Conservation (phyloP, 148 eudicot species). For the Chenopodium berlandieri region DNA sequence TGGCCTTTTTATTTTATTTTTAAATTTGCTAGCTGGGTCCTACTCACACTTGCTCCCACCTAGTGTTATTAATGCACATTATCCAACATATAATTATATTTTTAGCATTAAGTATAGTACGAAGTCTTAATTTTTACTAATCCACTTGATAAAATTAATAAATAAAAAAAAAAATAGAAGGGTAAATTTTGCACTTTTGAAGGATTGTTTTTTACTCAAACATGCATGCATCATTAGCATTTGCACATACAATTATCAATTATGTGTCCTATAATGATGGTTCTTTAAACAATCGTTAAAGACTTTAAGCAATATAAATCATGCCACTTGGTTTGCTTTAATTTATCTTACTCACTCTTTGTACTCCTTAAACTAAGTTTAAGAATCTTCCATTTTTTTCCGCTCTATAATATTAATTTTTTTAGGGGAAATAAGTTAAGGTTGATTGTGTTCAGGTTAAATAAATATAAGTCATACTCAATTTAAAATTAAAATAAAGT, state of each 20-base stretch:
- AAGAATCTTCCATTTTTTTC: background rate
- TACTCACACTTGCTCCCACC: slow-evolving; percentile 4
- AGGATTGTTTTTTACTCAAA: slow-evolving; percentile 24
- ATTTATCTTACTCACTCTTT: background rate
- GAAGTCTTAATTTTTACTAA: background rate
- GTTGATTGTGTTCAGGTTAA: too few species aligned
- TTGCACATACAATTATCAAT: background rate
- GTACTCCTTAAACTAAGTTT: background rate
- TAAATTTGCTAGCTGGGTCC: background rate
- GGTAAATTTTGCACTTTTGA: background rate
- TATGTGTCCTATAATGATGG: slow-evolving; percentile 3
- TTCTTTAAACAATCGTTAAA: background rate
- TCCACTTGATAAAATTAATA: background rate
- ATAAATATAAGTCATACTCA: too few species aligned
- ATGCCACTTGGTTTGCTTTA: background rate
- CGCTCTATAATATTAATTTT: too few species aligned
- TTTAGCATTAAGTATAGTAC: background rate
- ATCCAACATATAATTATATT: background rate
- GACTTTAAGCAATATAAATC: background rate
- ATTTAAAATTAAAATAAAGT: too few species aligned
- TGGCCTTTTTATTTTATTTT: background rate
- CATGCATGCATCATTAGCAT: slow-evolving; percentile 9
- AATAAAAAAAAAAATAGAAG: background rate
- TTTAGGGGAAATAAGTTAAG: too few species aligned
- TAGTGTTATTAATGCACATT: background rate